Evolutionary conservation across 257 asterid species (phyloP).

Genomic region (Pogostemon cablin): DNA sequence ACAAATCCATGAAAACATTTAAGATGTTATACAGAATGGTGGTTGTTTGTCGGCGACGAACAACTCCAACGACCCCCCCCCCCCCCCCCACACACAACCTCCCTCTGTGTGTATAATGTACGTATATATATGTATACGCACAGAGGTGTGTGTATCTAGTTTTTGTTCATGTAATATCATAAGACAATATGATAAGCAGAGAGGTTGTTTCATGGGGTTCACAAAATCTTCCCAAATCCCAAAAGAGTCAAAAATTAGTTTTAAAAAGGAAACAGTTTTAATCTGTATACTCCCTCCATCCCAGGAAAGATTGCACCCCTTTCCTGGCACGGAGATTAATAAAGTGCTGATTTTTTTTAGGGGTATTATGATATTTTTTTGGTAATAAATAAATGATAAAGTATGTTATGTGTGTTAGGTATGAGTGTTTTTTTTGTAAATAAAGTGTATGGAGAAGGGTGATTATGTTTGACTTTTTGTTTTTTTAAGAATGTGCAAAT

Average conservation of each 20-base stretch:
- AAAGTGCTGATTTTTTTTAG: no score
- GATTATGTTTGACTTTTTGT: no score
- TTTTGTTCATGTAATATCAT: slow-evolving; percentile 24
- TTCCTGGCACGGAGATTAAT: no score
- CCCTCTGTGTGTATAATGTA: background rate
- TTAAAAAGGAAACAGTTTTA: slow-evolving; percentile 16
- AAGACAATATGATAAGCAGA: slow-evolving; percentile 31
- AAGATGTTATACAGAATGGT: slow-evolving; percentile 2
- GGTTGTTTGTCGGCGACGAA: slow-evolving; percentile 14
- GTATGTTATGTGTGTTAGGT: no score
- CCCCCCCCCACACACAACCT: no score
- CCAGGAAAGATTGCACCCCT: no score
- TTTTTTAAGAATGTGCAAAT: no score
- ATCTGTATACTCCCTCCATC: background rate
- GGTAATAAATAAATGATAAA: no score
- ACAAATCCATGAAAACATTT: background rate
- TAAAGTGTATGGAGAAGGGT: no score
- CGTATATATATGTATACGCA: background rate
- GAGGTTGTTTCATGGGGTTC: slow-evolving; percentile 41
- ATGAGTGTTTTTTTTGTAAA: no score
- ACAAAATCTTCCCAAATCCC: slow-evolving; percentile 47
- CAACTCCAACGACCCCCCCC: no score
- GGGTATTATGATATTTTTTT: no score
- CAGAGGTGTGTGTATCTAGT: background rate
- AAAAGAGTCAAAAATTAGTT: slow-evolving; percentile 33